Percentiles rank a stretch among this genome's conserved stretches.
Conservation (phyloP, 73 alveolate species). For the Paramecium primaurelia region DNA sequence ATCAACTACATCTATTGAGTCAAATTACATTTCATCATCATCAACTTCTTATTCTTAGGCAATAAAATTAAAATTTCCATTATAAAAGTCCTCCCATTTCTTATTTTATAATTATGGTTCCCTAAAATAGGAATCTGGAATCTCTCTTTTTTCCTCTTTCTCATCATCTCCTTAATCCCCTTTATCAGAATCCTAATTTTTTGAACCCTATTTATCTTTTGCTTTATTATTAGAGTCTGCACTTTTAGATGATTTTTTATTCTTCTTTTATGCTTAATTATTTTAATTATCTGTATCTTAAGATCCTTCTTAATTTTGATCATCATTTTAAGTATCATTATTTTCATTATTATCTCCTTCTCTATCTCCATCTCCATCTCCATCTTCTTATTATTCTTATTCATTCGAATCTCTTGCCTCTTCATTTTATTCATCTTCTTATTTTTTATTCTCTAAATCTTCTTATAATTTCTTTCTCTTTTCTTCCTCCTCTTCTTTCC, state of each 20-base stretch:
- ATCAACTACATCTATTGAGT: neutral
- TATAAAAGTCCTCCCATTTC: neutral
- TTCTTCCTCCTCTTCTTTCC: neutral
- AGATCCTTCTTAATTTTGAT: neutral
- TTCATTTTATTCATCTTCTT: neutral
- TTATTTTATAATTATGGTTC: neutral
- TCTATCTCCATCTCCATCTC: neutral
- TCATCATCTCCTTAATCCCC: neutral
- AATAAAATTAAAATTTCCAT: neutral
- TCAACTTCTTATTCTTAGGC: neutral
- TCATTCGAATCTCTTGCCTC: neutral
- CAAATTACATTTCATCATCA: neutral
- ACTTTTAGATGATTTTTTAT: neutral
- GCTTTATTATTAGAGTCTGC: neutral
- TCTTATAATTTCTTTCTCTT: neutral
- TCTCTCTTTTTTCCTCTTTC: neutral
- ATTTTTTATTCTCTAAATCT: neutral
- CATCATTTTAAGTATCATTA: neutral
- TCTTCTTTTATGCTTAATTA: neutral
- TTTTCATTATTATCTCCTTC: neutral
- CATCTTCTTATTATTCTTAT: neutral
- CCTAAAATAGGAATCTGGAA: neutral
- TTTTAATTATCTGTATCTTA: neutral
- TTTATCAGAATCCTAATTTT: neutral
- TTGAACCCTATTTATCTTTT: neutral